Evolutionary conservation across 2,329 filamentous ascomycete genomes (phyloP).

Genomic region (Claviceps spartinae): DNA sequence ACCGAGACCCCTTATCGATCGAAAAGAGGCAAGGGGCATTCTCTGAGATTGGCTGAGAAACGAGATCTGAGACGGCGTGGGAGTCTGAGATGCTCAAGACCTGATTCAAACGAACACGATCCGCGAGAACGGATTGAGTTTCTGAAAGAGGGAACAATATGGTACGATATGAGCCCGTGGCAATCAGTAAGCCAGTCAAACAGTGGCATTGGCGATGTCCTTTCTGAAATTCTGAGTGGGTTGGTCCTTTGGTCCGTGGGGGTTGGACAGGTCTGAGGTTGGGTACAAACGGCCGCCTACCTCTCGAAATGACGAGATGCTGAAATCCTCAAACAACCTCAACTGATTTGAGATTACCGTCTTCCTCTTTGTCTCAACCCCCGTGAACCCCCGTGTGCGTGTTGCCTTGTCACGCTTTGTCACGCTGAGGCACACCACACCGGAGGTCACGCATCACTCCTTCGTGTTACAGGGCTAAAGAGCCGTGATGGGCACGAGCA

Average conservation of each 20-base stretch:
- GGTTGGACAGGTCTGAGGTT: slow-evolving; percentile 1
- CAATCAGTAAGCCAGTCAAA: too few relatives aligned
- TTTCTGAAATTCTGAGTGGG: too few relatives aligned
- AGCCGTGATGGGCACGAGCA: not conserved
- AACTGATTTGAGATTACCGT: not conserved
- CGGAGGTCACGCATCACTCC: not conserved
- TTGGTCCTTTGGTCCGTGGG: not conserved
- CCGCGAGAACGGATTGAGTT: not conserved
- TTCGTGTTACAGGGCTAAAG: not conserved
- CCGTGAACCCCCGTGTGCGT: too few relatives aligned
- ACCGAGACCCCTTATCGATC: not conserved
- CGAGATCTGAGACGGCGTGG: too few relatives aligned
- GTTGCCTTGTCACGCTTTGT: not conserved
- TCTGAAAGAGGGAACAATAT: not conserved
- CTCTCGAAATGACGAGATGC: not conserved
- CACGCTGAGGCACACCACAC: not conserved
- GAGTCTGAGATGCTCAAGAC: not conserved
- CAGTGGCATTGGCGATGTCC: not conserved
- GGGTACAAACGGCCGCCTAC: slow-evolving; percentile 4
- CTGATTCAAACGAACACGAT: not conserved
- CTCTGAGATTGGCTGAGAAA: too few relatives aligned
- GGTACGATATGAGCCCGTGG: too few relatives aligned
- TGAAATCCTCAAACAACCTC: not conserved
- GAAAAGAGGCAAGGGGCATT: not conserved
- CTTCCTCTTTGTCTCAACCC: not conserved